These are phyloP conservation scores for Aspergillus felis DNA, from an alignment of 2,329 filamentous ascomycete species.

Conservation along the genomic window DNA sequence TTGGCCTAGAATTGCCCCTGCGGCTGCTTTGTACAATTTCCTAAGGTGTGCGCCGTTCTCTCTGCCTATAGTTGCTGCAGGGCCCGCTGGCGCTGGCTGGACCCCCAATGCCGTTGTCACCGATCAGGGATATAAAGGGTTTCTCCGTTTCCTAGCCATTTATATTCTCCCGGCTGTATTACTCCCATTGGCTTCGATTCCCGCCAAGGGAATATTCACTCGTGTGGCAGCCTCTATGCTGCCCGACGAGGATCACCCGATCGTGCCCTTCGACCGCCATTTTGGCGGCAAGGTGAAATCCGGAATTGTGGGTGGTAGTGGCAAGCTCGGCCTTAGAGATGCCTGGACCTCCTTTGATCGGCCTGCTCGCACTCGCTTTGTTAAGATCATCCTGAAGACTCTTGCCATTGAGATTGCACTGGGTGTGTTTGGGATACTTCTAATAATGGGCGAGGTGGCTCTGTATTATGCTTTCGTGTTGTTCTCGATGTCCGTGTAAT, in stretches of 20 bases:
- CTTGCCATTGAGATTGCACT: slow-evolving; percentile 50
- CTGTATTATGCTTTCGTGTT: too few relatives aligned
- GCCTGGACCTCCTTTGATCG: slow-evolving; percentile 77
- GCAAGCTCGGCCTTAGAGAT: slow-evolving; percentile 66
- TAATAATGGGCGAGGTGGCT: neutral
- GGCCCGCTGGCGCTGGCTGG: neutral
- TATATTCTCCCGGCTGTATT: slow-evolving; percentile 28
- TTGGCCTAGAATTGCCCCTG: slow-evolving; percentile 67
- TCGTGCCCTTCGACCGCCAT: slow-evolving; percentile 85
- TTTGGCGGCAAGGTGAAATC: slow-evolving; percentile 74
- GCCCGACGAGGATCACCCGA: slow-evolving; percentile 72
- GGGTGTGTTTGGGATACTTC: neutral
- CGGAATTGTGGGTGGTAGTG: slow-evolving; percentile 66
- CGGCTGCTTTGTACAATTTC: slow-evolving; percentile 59
- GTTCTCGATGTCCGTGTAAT: too few relatives aligned
- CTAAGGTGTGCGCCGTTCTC: slow-evolving; percentile 47
- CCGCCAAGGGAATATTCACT: slow-evolving; percentile 69
- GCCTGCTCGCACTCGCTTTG: slow-evolving; percentile 66
- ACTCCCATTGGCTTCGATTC: slow-evolving; percentile 65
- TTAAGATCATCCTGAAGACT: slow-evolving; percentile 73
- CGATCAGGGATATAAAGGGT: slow-evolving; percentile 9
- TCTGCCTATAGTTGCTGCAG: slow-evolving; percentile 15
- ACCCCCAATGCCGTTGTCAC: neutral
- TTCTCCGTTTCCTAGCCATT: slow-evolving; percentile 39
- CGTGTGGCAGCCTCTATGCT: slow-evolving; percentile 86